phyloP scores from a whole-genome alignment of 2,329 filamentous ascomycete genomes.

The Xylariaceae sp. region DNA sequence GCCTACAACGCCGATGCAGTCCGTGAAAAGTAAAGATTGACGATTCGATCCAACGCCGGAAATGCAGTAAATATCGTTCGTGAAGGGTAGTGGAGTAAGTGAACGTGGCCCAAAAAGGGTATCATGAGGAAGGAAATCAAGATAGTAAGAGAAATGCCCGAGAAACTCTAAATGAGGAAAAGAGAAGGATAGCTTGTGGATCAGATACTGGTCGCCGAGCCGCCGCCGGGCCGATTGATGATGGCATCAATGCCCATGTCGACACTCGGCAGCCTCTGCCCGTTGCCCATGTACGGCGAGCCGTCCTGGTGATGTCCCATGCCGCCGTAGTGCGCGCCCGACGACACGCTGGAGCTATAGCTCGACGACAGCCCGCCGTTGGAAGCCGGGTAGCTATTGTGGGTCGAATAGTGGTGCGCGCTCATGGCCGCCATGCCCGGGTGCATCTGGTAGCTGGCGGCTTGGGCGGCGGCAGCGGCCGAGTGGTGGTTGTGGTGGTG shows the following conservation, averaged over 20 bases:
- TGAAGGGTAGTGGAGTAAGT: too few species aligned
- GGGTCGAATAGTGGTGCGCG: conserved; percentile 14
- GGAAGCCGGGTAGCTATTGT: conserved; percentile 9
- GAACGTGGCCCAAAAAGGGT: too few species aligned
- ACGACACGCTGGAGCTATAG: conserved; percentile 53
- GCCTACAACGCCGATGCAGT: too few species aligned
- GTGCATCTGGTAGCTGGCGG: conserved; percentile 22
- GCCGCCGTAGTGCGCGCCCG: conserved; percentile 30
- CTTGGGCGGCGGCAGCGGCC: conserved; percentile 26
- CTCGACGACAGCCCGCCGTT: conserved; percentile 30
- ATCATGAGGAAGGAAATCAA: not conserved
- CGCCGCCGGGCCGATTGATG: conserved; percentile 44
- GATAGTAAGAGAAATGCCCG: not conserved
- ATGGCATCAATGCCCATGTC: conserved; percentile 60
- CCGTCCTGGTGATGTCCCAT: conserved; percentile 30
- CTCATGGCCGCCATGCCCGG: not conserved
- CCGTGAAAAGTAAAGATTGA: too few species aligned
- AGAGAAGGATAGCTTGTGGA: conserved; percentile 17
- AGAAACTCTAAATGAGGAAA: conserved; percentile 5
- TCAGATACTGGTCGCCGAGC: conserved; percentile 10
- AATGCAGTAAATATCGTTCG: too few species aligned
- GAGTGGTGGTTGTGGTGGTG: conserved; percentile 16
- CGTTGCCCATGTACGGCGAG: conserved; percentile 44
- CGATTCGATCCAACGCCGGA: too few species aligned
- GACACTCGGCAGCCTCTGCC: conserved; percentile 47